A percentile compares a stretch with the other conserved stretches of the same genome.
These are phyloP conservation scores for Brettanomyces nanus DNA, from an alignment of 805 yeast genomes.

Conservation along the genomic window DNA sequence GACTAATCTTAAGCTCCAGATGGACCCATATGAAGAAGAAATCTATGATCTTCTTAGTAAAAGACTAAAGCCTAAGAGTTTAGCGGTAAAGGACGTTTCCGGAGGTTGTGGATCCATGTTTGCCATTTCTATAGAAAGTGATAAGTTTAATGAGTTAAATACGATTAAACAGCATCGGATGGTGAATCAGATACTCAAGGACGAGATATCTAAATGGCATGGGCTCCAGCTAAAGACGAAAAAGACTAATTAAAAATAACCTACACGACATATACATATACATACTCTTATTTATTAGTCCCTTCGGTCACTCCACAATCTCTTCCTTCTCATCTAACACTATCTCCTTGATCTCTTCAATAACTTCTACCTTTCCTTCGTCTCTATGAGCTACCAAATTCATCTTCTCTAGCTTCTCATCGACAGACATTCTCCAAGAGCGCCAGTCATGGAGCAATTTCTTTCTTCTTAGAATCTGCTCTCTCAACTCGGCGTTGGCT, in stretches of 20 bases:
- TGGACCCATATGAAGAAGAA: conserved; percentile 37
- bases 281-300: not conserved
- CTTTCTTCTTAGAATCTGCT: conserved; percentile 78
- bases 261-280: not conserved
- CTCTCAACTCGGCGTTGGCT: conserved; percentile 86
- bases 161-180: conserved; percentile 89
- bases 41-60: conserved; percentile 47
- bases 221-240: conserved; percentile 83
- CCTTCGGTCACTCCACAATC: conserved; percentile 35
- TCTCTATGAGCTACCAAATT: conserved; percentile 39
- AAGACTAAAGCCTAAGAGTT: conserved; percentile 49
- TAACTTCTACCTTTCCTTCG: conserved; percentile 41
- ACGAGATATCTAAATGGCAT: conserved; percentile 89
- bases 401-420: conserved; percentile 39
- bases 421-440: conserved; percentile 56
- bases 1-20: not conserved
- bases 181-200: conserved; percentile 73
- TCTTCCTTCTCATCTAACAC: conserved; percentile 66
- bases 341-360: conserved; percentile 75
- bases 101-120: conserved; percentile 99
- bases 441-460: conserved; percentile 79
- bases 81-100: conserved; percentile 73
- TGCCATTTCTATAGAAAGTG: conserved; percentile 70
- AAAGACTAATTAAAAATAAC: conserved; percentile 24
- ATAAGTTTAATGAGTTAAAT: conserved; percentile 66